Base-by-base conservation (phyloP, 2,329 filamentous ascomycete species). In the Cadophora sp. region DNA sequence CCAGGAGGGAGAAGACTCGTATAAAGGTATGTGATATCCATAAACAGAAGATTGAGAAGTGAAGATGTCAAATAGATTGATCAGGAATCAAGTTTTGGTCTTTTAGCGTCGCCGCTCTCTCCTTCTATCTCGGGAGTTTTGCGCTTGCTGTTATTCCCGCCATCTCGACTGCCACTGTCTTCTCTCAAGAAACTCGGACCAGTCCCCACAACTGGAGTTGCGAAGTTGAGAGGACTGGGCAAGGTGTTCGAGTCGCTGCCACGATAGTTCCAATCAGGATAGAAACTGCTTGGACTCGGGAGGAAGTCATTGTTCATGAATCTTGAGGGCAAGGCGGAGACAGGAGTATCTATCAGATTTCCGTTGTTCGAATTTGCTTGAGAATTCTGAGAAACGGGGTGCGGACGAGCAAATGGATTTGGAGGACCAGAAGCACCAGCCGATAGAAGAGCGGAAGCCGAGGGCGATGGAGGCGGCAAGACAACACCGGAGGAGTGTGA, bases 321-420 rank as follows among this genome's bases (percentile, higher is more conserved):
- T 50, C 95, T 89, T 62, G 93, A 97, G 0, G 96, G 96, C 12
- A 99, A 84, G 3, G 95, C 94, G 1, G 94, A 97, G n/a, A 97
- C 94, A 0, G 96, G 96, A 0, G 96, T 96, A 77, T 96, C 90
- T 56, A 88, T 90, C 71, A 84, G 81, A 62, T 76, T 82, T 12
- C 79, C 80, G 78, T 51, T 81, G 64, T 75, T 76, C 34, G 72
- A 72, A 29, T 70, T 73, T 6, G 65, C 64, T 62, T 68, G 80
- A 75, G 73, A 76, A 74, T 76, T 80, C 51, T 82, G 81, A 74
- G 86, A 88, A 66, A 88, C 85, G 31, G 94, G 92, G 4, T 90
- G 93, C 29, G 95, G 96, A 51, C 95, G 87, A 8, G 96, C 96
- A 79, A 98, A 99, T 0, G 96, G 96, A 78, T 99, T 99, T 1